Evolutionary conservation across 352 stramenopile genomes (phyloP).

Genomic region (Pythium biforme): DNA sequence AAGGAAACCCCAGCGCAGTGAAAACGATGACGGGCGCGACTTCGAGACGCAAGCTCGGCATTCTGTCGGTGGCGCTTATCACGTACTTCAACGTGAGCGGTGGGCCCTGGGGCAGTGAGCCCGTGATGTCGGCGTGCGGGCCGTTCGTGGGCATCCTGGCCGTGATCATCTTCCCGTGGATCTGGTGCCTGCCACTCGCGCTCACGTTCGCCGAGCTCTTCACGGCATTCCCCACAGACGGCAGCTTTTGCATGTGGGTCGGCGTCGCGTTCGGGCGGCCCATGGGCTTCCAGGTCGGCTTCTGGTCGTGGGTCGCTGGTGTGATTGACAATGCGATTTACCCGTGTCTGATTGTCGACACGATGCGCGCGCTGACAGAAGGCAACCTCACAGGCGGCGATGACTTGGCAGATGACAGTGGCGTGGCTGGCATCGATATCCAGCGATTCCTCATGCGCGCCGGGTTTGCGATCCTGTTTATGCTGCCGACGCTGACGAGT

Average conservation of each 20-base stretch:
- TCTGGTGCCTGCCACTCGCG: conserved; percentile 69
- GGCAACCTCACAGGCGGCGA: conserved; percentile 20
- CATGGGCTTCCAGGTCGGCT: conserved; percentile 83
- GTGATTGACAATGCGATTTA: conserved; percentile 86
- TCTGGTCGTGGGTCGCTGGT: conserved; percentile 78
- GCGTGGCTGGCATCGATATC: conserved; percentile 26
- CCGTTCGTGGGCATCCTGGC: conserved; percentile 71
- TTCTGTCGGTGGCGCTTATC: conserved; percentile 68
- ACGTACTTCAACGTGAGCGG: conserved; percentile 92
- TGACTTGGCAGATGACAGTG: conserved; percentile 37
- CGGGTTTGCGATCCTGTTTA: conserved; percentile 47
- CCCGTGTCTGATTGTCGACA: conserved; percentile 71
- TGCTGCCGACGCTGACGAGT: conserved; percentile 66
- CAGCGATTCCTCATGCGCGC: conserved; percentile 45
- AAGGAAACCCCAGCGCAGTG: too few species aligned
- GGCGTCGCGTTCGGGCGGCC: conserved; percentile 62
- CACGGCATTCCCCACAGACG: conserved; percentile 65
- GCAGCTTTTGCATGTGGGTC: conserved; percentile 78
- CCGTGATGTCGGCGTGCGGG: conserved; percentile 87
- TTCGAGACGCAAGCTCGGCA: conserved; percentile 55
- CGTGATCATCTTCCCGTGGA: conserved; percentile 56
- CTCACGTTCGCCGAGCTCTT: conserved; percentile 74
- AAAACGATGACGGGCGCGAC: conserved; percentile 51
- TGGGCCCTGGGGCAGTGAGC: conserved; percentile 94
- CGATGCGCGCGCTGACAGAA: conserved; percentile 45